phyloP scores from a whole-genome alignment of 2,329 filamentous ascomycete genomes.

The Neonectria ditissima region DNA sequence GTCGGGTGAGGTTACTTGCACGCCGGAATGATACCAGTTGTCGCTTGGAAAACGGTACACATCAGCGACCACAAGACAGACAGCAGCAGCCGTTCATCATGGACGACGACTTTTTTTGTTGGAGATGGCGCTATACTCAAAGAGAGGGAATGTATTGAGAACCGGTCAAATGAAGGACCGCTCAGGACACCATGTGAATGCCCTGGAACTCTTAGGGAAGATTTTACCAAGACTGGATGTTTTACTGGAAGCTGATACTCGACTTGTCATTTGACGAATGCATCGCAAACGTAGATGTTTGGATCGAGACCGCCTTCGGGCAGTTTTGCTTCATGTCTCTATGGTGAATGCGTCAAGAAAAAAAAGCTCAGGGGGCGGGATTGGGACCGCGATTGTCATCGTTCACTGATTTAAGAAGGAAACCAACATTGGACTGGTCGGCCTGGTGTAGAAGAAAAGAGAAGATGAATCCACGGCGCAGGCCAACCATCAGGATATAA shows the following conservation, averaged over 20 bases:
- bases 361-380: not conserved
- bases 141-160: not conserved
- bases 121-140: not conserved
- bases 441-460: not conserved
- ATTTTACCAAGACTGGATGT: not conserved
- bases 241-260: conserved; percentile 1
- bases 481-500: not conserved
- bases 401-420: not conserved
- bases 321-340: not conserved
- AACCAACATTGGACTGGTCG: not conserved
- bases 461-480: not conserved
- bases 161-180: not conserved
- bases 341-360: not conserved
- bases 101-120: not conserved
- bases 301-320: not conserved
- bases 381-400: not conserved
- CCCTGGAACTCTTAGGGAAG: not conserved
- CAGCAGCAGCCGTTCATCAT: not conserved
- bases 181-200: not conserved
- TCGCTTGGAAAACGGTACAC: conserved; percentile 11
- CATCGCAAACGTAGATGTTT: not conserved
- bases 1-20: not conserved
- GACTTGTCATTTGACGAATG: not conserved
- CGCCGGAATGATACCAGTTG: not conserved
- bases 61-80: not conserved